Base-by-base conservation (phyloP, 1,284 basidiomycete genomes). In the Pseudomicrostroma phylloplanum region DNA sequence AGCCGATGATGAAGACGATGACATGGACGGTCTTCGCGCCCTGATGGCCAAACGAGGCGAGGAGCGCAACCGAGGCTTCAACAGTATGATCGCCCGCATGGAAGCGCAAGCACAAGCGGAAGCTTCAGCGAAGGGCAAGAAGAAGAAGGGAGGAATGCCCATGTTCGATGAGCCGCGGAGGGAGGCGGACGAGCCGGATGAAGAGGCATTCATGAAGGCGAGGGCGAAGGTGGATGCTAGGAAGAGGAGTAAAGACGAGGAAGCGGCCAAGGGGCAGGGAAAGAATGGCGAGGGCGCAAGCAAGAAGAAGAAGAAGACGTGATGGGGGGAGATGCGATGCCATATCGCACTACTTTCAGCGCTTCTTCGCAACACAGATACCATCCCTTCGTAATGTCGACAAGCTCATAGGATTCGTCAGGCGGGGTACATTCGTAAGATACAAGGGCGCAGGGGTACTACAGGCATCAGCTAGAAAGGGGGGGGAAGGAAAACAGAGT, bases 181-280 rank as follows among this genome's bases (percentile, higher is more conserved):
- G 13, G 51, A 25, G 21, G 51, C 19, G 13, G 25, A 21, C 13
- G 51, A 54, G 51, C 51, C 51, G 19, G 51, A 54, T 54, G 51
- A 54, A 26, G 51, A 54, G 13, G 51, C 51, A 15, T 54, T 54
- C 26, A 6, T 54, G 8, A 54, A 54, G 51, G 51, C 51, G 15
- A 54, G 51, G 51, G 51, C 15, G 21, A 26, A 15, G n/a, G 51
- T 54, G 25, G 51, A 54, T 54, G 51, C 51, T 21, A 21, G 51
- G 7, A 54, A 54, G 51, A 48, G 43, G 43, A 36, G 30, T 36
- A 36, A 36, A 11, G n/a, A 48, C 4, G 21, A 54, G 51, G 21
- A 17, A 25, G 51, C 13, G 21, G 51, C n/a, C 4, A 15, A 54
- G 51, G 51, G 51, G 3, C 17, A 54, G 43, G 43, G 43, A 3